Evolutionary conservation across 768 basidiomycete genomes (phyloP), one percentile per base, ranked within the genome.

Genomic region (Coprinellus micaceus): DNA sequence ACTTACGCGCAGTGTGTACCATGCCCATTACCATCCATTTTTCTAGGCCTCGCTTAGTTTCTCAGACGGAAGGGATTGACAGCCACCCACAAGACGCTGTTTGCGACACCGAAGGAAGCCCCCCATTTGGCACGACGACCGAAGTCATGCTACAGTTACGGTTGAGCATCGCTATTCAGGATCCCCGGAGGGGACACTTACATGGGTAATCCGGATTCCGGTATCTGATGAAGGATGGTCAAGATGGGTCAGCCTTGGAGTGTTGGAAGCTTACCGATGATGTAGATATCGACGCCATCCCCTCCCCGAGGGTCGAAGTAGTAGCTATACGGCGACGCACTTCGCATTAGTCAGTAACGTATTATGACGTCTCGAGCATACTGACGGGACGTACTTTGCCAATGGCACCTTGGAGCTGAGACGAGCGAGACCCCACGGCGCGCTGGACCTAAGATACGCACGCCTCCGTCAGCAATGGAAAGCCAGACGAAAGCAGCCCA

Each of bases 61-160:
- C 33, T n/a, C n/a, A n/a, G 13, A 33, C 33, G 33, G 33, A 13
- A 33, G 33, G 33, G 19, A 15, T 9, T 43, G 19, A 6, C 15
- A 15, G n/a, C 17, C 9, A 43, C 40, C 40, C 6, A 33, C 7
- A 6, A 33, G 33, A 33, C 13, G 13, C n/a, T n/a, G n/a, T n/a
- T n/a, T n/a, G n/a, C n/a, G n/a, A n/a, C n/a, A n/a, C 36, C 40
- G 40, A 43, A 43, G n/a, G 40, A 17, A 4, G 40, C 10, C 15
- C 15, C 75, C 70, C 71, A 74, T 2, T 41, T 53, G 21, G 75
- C 75, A 30, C 75, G 72, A 15, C 73, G 74, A 29, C 65, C 72
- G 51, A 76, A 77, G 57, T 75, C 62, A 15, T 52, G n/a, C n/a
- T n/a, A n/a, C n/a, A n/a, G n/a, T n/a, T n/a, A n/a, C n/a, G n/a